phyloP scores from a whole-genome alignment of 805 yeast genomes.

The Metschnikowia reukaufii region DNA sequence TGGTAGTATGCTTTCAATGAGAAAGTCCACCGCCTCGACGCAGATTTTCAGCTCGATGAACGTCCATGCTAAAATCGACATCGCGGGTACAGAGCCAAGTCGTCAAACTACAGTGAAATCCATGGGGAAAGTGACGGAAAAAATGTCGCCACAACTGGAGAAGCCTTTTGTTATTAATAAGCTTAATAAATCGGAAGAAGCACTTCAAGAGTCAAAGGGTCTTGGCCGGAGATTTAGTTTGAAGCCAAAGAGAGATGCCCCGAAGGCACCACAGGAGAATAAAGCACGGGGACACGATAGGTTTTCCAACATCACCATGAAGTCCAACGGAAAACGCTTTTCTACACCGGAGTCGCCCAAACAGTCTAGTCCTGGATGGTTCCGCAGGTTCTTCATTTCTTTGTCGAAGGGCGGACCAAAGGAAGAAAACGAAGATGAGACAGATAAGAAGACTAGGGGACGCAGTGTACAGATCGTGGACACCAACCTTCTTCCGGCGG shows the following conservation, averaged over 20 bases:
- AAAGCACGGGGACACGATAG: conserved; percentile 23
- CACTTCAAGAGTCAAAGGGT: not conserved
- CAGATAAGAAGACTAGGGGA: conserved; percentile 3
- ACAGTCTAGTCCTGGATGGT: conserved; percentile 31
- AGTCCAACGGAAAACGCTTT: conserved; percentile 13
- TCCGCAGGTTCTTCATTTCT: conserved; percentile 36
- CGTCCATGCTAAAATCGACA: conserved; percentile 12
- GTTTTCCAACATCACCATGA: conserved; percentile 38
- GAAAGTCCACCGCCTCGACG: conserved; percentile 28
- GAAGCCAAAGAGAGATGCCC: conserved; percentile 41
- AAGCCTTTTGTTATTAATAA: not conserved
- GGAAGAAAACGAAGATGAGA: conserved; percentile 8
- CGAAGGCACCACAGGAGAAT: conserved; percentile 31
- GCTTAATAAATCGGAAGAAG: not conserved
- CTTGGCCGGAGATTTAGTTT: conserved; percentile 30
- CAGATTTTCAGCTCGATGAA: conserved; percentile 32
- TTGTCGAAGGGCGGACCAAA: conserved; percentile 16
- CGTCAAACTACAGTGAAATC: conserved; percentile 8
- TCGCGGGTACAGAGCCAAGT: conserved; percentile 6
- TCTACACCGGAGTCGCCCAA: conserved; percentile 11
- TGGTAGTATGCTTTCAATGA: conserved; percentile 15
- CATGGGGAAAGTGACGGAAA: not conserved
- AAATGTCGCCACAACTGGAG: not conserved
- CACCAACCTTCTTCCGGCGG: conserved; percentile 29
- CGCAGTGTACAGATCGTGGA: conserved; percentile 34